Base-by-base conservation (phyloP, 345 rosid genomes). In the Boechera stricta region DNA sequence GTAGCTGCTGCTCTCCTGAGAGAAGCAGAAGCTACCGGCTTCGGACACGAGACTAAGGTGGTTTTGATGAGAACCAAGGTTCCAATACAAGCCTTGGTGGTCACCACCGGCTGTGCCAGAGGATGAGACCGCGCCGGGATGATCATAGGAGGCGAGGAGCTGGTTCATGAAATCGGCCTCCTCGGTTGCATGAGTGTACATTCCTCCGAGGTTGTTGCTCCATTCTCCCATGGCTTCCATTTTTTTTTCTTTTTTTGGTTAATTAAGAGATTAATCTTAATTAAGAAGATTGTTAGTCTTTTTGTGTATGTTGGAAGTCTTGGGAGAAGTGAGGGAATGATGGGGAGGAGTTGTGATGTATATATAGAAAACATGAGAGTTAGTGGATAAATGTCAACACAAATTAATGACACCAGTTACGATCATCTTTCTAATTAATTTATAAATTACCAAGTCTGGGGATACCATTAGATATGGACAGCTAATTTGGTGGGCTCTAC, bases 161-260 rank as follows among this genome's bases (percentile, higher is more conserved):
- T 86, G 89, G 55, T 86, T 87, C 91, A 87, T 82, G 88, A 91
- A 87, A 79, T 94, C 89, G 53, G 89, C 88, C 71, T 94, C 98
- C 72, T 93, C 96, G 39, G 75, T 64, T 28, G 90, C 78, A 13
- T 74, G 74, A 7, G 75, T 79, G 78, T 80, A 83, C 85, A 87
- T 79, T 68, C 89, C 94, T 69, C 84, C 74, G 2, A 88, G 83
- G 71, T 78, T 86, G 71, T 84, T 82, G 75, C 66, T 74, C 96
- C 97, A 91, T 38, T 86, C 92, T 74, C 84, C 89, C 81, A 83
- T 79, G 28, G 85, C 75, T 75, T 87, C 94, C 94, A 90, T 90
- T 65, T 54, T 45, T 41, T 21, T 11, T 2, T 21, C 24, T 21
- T 38, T 62, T 12, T 47, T 24, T 44, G 49, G 49, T 12, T 73